Percentiles rank a stretch among this genome's conserved stretches.
phyloP scores from a whole-genome alignment of 768 basidiomycete species.

The Suillus americanus region DNA sequence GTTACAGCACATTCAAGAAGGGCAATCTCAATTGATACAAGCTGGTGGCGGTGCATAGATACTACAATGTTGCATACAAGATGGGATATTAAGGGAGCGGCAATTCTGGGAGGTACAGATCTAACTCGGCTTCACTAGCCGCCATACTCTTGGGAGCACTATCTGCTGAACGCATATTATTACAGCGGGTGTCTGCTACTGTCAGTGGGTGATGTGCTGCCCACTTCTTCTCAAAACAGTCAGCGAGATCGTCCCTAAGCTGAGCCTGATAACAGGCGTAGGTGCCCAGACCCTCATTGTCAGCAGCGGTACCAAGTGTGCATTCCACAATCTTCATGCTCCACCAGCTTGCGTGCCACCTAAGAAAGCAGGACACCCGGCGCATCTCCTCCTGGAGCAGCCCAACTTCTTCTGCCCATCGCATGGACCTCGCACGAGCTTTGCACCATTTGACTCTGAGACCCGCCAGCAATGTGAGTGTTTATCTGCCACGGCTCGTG shows the following conservation, averaged over 20 bases:
- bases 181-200: too few species aligned
- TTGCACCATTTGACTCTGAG: background rate
- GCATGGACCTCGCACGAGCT: background rate
- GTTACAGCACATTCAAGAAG: too few species aligned
- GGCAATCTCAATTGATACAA: too few species aligned
- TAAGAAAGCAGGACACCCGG: background rate
- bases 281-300: background rate
- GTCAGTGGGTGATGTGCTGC: too few species aligned
- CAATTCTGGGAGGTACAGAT: background rate
- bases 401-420: conserved; percentile 1
- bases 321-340: background rate
- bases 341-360: background rate
- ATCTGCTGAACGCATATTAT: too few species aligned
- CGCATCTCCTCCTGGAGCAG: conserved; percentile 4
- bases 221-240: background rate
- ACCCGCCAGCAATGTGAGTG: background rate
- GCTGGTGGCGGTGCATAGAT: too few species aligned
- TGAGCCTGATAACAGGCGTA: background rate
- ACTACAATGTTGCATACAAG: background rate
- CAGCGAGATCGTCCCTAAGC: background rate
- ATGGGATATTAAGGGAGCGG: background rate
- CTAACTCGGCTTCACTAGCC: background rate
- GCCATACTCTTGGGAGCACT: background rate
- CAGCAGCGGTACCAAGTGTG: background rate
- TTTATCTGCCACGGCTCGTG: background rate